Evolutionary conservation across 1,139 yeast species (phyloP).

Genomic region (Lodderomyces oxycetoniae): DNA sequence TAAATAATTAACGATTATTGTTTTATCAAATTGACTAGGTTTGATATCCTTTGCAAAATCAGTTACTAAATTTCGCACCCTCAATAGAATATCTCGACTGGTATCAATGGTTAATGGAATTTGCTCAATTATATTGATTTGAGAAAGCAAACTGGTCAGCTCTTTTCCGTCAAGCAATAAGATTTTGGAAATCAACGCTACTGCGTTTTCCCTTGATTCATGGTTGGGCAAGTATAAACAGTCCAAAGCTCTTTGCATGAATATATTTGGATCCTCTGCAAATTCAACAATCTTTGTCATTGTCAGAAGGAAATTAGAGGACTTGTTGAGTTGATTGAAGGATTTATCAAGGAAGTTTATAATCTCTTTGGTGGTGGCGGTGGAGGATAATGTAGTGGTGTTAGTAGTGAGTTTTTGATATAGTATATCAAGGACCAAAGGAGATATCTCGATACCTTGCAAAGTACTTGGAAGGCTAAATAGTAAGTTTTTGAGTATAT

Average conservation of each 20-base stretch:
- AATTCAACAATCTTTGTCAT: conserved; percentile 5
- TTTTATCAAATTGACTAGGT: conserved; percentile 29
- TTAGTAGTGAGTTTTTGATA: neutral
- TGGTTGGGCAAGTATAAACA: conserved; percentile 47
- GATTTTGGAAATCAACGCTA: conserved; percentile 29
- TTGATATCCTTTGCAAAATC: conserved; percentile 40
- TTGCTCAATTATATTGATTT: conserved; percentile 61
- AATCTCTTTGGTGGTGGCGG: neutral
- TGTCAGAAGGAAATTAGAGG: conserved; percentile 11
- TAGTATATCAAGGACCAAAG: neutral
- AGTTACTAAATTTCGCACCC: conserved; percentile 59
- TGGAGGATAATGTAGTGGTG: neutral
- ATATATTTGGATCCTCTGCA: conserved; percentile 10
- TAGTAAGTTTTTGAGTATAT: conserved; percentile 13
- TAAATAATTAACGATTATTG: conserved; percentile 49
- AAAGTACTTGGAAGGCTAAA: conserved; percentile 5
- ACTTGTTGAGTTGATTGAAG: conserved; percentile 16
- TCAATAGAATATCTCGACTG: conserved; percentile 69
- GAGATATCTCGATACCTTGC: conserved; percentile 1
- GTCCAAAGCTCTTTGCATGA: conserved; percentile 22
- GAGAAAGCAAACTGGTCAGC: conserved; percentile 27
- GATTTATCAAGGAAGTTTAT: conserved; percentile 15
- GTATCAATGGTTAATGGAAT: conserved; percentile 65
- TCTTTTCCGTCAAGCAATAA: conserved; percentile 15
- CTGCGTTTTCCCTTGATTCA: conserved; percentile 42